phyloP scores from a whole-genome alignment of 2,329 filamentous ascomycete genomes.

The Fusarium nematophilum region DNA sequence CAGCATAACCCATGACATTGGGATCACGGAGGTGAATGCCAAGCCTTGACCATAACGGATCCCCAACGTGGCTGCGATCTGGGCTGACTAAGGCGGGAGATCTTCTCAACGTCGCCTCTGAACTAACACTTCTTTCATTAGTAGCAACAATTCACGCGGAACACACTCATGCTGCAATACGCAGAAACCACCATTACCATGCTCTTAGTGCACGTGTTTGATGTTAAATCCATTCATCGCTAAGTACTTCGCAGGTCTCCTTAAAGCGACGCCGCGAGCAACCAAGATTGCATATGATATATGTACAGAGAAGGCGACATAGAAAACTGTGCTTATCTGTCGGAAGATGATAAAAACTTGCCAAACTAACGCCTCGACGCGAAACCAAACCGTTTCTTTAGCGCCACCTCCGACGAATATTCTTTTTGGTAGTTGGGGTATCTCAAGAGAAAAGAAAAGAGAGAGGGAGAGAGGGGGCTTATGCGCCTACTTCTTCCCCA shows the following conservation, averaged over 20 bases:
- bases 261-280: not conserved
- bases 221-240: conserved; percentile 7
- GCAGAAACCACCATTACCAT: not conserved
- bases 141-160: not conserved
- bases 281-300: conserved; percentile 21
- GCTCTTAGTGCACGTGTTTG: not conserved
- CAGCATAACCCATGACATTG: no score
- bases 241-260: conserved; percentile 19
- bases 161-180: not conserved
- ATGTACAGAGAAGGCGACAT: conserved; percentile 36
- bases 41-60: not conserved
- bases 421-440: conserved; percentile 20
- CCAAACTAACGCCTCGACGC: conserved; percentile 19
- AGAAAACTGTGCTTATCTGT: conserved; percentile 22
- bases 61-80: not conserved
- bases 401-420: not conserved
- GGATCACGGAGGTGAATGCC: no score
- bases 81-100: conserved; percentile 25
- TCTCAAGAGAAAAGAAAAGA: conserved; percentile 3
- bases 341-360: conserved; percentile 2
- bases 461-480: no score
- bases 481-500: no score
- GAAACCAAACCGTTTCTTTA: not conserved
- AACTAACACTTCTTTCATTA: not conserved
- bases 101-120: conserved; percentile 26